Percentiles rank a stretch among this genome's conserved stretches.
Evolutionary conservation across 1,284 basidiomycete species (phyloP).

Genomic region (Cryptococcus neoformans): DNA sequence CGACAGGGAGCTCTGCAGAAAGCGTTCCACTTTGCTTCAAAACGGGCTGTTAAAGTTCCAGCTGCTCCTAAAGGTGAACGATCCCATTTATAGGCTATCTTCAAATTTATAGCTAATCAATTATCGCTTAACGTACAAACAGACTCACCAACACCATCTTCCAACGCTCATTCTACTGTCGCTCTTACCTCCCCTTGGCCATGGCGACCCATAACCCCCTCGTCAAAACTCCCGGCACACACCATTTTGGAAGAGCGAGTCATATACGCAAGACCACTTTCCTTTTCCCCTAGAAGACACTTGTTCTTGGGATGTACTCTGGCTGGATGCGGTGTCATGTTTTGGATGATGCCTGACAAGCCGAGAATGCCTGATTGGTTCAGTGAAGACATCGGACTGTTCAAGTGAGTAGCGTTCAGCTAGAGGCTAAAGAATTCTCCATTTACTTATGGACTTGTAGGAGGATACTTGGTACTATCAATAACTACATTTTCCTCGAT

Average conservation of each 20-base stretch:
- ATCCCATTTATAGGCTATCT: no score
- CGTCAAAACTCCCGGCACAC: not conserved
- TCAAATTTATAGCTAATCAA: no score
- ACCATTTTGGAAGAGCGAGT: conserved; percentile 4
- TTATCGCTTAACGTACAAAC: no score
- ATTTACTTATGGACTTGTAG: not conserved
- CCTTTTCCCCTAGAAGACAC: conserved; percentile 5
- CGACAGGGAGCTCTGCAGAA: no score
- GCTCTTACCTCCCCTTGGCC: conserved; percentile 7
- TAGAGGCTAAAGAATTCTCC: no score
- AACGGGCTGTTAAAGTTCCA: no score
- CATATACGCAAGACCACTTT: conserved; percentile 14
- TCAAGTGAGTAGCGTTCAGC: conserved; percentile 4
- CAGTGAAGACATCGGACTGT: not conserved
- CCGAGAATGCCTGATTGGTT: conserved; percentile 6
- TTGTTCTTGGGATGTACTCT: conserved; percentile 1
- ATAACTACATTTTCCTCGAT: conserved; percentile 6
- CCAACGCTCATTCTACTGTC: not conserved
- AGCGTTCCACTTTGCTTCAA: no score
- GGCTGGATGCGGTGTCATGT: conserved; percentile 2
- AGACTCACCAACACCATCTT: not conserved
- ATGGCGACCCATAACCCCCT: conserved; percentile 3
- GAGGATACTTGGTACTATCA: conserved; percentile 8
- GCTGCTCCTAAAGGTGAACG: no score
- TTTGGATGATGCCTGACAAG: conserved; percentile 6